Conservation (phyloP, 352 stramenopile genomes). For the Phytophthora fragariae region DNA sequence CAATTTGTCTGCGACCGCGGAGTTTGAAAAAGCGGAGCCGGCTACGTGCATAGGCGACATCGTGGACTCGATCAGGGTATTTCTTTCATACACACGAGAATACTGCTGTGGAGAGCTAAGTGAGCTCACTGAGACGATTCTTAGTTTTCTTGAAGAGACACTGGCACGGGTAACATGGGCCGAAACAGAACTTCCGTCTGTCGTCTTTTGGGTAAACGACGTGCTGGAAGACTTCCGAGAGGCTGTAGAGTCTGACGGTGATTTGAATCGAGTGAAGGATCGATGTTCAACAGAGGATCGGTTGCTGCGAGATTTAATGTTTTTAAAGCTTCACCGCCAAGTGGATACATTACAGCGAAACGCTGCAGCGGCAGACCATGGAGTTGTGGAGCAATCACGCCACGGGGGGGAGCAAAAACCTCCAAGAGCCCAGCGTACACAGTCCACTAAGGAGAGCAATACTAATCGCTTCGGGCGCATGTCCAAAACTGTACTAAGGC, state of each 20-base stretch:
- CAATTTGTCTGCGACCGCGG: conserved; percentile 9
- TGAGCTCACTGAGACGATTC: not conserved
- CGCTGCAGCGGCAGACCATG: too few species aligned
- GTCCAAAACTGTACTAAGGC: too few species aligned
- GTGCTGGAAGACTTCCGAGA: conserved; percentile 7
- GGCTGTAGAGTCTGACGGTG: not conserved
- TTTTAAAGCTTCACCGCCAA: too few species aligned
- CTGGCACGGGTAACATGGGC: not conserved
- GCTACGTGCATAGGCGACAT: conserved; percentile 1
- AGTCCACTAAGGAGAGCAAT: too few species aligned
- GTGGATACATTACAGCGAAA: too few species aligned
- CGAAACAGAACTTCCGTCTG: not conserved
- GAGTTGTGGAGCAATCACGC: too few species aligned
- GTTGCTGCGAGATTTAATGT: too few species aligned
- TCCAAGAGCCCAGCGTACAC: too few species aligned
- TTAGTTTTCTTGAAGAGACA: conserved; percentile 8
- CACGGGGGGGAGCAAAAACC: too few species aligned
- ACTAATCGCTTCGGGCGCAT: too few species aligned
- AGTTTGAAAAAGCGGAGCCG: not conserved
- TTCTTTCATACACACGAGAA: not conserved
- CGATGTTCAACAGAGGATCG: not conserved
- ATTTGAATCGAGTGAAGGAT: not conserved
- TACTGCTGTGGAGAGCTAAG: conserved; percentile 5
- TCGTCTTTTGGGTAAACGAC: conserved; percentile 15
- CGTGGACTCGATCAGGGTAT: not conserved